Conservation (phyloP, 768 basidiomycete species). For the Cystofilobasidium macerans region DNA sequence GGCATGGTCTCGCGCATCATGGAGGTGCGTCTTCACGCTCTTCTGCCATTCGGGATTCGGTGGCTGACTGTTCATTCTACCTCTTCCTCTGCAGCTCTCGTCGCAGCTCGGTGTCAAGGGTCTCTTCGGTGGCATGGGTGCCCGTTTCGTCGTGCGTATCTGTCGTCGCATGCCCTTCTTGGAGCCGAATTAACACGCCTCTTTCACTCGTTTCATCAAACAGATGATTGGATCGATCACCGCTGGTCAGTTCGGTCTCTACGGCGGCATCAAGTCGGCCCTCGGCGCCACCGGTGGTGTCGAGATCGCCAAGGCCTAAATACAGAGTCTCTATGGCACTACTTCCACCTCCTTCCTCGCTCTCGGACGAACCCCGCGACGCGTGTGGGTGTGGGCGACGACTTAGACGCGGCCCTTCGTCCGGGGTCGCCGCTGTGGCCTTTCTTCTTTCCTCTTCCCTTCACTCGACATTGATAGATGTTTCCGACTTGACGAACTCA, state of each 20-base stretch:
- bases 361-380: too few relatives aligned
- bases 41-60: background rate
- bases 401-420: too few relatives aligned
- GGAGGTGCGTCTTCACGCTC: background rate
- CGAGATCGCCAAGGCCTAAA: slow-evolving; percentile 26
- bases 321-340: too few relatives aligned
- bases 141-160: slow-evolving; percentile 38
- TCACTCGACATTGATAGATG: too few relatives aligned
- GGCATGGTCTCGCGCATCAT: slow-evolving; percentile 38
- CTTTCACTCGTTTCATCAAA: too few relatives aligned
- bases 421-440: too few relatives aligned
- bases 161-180: too few relatives aligned
- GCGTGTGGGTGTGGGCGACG: too few relatives aligned
- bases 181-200: too few relatives aligned
- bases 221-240: slow-evolving; percentile 43
- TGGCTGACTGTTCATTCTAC: background rate
- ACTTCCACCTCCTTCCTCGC: too few relatives aligned
- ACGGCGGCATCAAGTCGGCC: slow-evolving; percentile 40
- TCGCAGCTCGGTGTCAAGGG: slow-evolving; percentile 40
- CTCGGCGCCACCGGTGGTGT: slow-evolving; percentile 38
- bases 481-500: too few relatives aligned
- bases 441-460: background rate
- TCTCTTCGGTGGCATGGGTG: slow-evolving; percentile 42
- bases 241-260: slow-evolving; percentile 41
- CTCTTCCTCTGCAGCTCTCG: slow-evolving; percentile 32